phyloP scores from a whole-genome alignment of 2,329 filamentous ascomycete species.

The Pestalotiopsis sp. region DNA sequence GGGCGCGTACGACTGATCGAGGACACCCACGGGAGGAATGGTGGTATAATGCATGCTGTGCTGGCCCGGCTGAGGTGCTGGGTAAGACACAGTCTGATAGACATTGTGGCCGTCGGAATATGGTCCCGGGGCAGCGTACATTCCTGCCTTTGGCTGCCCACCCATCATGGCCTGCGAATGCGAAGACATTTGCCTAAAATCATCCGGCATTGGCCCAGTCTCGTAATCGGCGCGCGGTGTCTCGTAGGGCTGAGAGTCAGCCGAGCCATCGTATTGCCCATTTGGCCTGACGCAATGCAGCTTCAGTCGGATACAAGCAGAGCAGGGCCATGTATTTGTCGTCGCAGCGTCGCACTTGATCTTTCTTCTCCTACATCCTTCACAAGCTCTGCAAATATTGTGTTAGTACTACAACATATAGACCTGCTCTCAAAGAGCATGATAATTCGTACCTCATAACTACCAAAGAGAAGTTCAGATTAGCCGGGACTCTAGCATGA shows the following conservation, averaged over 20 bases:
- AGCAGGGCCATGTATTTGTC: slow-evolving; percentile 97
- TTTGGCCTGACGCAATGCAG: slow-evolving; percentile 91
- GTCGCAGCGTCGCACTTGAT: slow-evolving; percentile 98
- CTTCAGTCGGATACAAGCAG: slow-evolving; percentile 89
- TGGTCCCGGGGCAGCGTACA: slow-evolving; percentile 52
- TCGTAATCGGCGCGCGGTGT: slow-evolving; percentile 47
- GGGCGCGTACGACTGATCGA: slow-evolving; percentile 54
- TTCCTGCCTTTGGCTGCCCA: slow-evolving; percentile 41
- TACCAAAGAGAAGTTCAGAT: slow-evolving; percentile 2
- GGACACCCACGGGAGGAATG: slow-evolving; percentile 50
- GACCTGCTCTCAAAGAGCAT: background rate
- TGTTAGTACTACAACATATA: slow-evolving; percentile 3
- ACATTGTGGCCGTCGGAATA: slow-evolving; percentile 50
- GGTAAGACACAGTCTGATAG: slow-evolving; percentile 52
- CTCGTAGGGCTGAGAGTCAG: slow-evolving; percentile 52
- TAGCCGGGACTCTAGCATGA: background rate
- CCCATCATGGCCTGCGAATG: slow-evolving; percentile 50
- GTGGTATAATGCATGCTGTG: slow-evolving; percentile 56
- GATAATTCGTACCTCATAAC: slow-evolving; percentile 11
- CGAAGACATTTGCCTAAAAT: slow-evolving; percentile 56
- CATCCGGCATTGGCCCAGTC: slow-evolving; percentile 44
- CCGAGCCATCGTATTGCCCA: slow-evolving; percentile 69
- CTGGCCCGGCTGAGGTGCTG: slow-evolving; percentile 45
- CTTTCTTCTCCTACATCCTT: slow-evolving; percentile 91
- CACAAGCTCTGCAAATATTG: slow-evolving; percentile 93